Conservation (phyloP, 2,329 filamentous ascomycete species). For the Sporothrix brasiliensis region DNA sequence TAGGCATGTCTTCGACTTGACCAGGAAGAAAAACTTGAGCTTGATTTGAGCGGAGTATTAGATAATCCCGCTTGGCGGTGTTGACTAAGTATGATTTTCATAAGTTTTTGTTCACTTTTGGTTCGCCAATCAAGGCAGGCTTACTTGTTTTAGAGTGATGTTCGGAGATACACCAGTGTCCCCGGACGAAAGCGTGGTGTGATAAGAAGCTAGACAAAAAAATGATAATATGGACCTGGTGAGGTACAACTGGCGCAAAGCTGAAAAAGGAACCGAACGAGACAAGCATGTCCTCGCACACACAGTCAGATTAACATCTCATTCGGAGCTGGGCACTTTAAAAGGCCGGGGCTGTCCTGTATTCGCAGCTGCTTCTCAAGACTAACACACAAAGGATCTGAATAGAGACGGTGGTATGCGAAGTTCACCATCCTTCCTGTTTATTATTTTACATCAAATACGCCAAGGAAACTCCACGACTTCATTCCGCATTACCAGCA, state of each 20-base stretch:
- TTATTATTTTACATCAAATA: slow-evolving; percentile 24
- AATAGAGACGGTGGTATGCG: no score
- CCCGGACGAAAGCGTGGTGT: slow-evolving; percentile 21
- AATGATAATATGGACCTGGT: background rate
- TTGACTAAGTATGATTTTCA: no score
- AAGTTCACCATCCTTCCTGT: background rate
- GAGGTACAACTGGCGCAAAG: background rate
- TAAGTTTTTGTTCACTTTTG: no score
- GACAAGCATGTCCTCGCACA: no score
- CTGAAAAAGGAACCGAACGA: slow-evolving; percentile 3
- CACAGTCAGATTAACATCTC: background rate
- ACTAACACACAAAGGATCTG: no score
- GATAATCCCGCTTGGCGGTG: no score
- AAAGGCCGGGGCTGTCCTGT: background rate
- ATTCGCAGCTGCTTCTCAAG: background rate
- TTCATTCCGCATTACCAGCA: background rate
- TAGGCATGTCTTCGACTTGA: no score
- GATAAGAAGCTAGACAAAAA: background rate
- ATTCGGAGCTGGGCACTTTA: background rate
- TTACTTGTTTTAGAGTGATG: slow-evolving; percentile 24
- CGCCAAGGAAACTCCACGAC: background rate
- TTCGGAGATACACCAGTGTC: slow-evolving; percentile 26
- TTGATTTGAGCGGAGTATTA: no score
- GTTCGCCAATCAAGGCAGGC: slow-evolving; percentile 30
- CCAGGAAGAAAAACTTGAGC: no score